Evolutionary conservation across 129 eudicot genomes (phyloP).

Genomic region (Saposhnikovia divaricata): DNA sequence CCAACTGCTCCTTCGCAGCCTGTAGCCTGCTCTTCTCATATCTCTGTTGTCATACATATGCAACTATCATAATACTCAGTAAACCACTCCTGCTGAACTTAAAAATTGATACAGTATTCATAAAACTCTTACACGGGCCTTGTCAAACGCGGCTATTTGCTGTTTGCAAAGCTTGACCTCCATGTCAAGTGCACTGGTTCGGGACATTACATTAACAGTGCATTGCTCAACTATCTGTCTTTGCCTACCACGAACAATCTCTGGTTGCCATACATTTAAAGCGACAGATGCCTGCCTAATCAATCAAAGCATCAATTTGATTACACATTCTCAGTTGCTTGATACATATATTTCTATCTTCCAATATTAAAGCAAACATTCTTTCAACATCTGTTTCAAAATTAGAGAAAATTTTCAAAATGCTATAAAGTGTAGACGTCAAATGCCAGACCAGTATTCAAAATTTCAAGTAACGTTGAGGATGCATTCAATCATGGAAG

Average conservation of each 20-base stretch:
- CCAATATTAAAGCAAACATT: not conserved
- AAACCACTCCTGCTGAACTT: not conserved
- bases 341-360: not conserved
- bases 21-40: conserved; percentile 54
- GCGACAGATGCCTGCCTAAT: conserved; percentile 73
- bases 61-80: not conserved
- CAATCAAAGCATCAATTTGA: conserved; percentile 6
- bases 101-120: not conserved
- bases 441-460: not conserved
- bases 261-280: conserved; percentile 92
- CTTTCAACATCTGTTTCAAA: not conserved
- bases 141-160: conserved; percentile 50
- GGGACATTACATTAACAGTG: conserved; percentile 51
- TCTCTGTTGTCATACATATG: conserved; percentile 26
- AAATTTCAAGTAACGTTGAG: not conserved
- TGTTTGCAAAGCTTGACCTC: conserved; percentile 83
- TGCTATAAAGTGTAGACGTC: not conserved
- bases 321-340: not conserved
- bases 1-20: conserved; percentile 43
- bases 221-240: conserved; percentile 66
- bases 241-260: conserved; percentile 67
- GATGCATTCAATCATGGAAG: not conserved
- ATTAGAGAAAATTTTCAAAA: not conserved
- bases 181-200: conserved; percentile 71
- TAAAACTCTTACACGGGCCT: conserved; percentile 39